These are phyloP conservation scores for Pyrus hybrid DNA, from an alignment of 331 rosid species.

Conservation along the genomic window DNA sequence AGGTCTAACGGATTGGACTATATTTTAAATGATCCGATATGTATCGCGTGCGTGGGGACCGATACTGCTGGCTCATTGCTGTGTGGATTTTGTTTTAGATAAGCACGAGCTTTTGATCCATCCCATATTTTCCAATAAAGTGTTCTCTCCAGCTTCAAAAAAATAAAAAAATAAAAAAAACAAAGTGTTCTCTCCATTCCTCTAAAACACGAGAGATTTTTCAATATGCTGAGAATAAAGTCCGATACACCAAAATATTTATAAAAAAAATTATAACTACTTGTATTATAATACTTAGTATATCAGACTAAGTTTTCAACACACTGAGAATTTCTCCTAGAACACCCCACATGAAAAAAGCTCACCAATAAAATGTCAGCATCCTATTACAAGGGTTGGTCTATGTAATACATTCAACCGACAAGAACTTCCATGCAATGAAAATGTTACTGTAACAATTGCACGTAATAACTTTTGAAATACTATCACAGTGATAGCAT, in stretches of 20 bases:
- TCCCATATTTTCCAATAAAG: neutral
- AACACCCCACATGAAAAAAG: conserved; percentile 30
- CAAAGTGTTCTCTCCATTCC: neutral
- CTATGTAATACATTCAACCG: too few relatives aligned
- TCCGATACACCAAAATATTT: too few relatives aligned
- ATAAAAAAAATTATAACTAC: too few relatives aligned
- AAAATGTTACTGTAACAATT: too few relatives aligned
- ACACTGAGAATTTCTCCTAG: neutral
- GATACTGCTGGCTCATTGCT: neutral
- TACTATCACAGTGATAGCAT: too few relatives aligned
- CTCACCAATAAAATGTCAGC: neutral
- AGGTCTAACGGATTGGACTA: neutral
- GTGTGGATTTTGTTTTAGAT: conserved; percentile 14
- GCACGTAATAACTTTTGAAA: too few relatives aligned
- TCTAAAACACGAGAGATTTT: too few relatives aligned
- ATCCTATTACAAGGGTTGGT: neutral
- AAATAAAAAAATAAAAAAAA: too few relatives aligned
- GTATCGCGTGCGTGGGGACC: neutral
- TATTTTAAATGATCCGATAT: neutral
- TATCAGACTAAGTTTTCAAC: rapidly evolving
- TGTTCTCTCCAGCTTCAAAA: neutral
- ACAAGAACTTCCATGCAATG: too few relatives aligned
- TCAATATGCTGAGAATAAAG: too few relatives aligned
- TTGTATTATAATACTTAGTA: too few relatives aligned
- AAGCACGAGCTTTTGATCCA: neutral